A percentile compares a stretch with the other conserved stretches of the same genome.
These are phyloP conservation scores for Nicotiana benthamiana DNA, from an alignment of 257 asterid genomes.

Conservation along the genomic window DNA sequence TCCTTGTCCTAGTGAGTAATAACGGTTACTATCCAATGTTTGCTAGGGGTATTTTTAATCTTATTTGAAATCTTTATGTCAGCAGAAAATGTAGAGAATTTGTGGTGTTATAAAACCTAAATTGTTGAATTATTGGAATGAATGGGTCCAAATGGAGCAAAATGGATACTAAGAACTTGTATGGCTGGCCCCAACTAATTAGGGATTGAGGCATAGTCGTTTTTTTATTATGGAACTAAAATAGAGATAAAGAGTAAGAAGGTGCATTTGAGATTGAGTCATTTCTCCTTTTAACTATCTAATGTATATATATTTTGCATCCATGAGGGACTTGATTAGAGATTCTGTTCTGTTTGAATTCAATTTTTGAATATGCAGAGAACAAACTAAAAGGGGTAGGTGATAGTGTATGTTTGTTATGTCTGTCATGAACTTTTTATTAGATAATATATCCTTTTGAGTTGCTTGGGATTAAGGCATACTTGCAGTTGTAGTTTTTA, in stretches of 20 bases:
- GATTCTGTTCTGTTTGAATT: no score
- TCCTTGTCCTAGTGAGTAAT: background rate
- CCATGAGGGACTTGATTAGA: no score
- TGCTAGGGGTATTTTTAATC: background rate
- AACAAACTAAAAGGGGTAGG: no score
- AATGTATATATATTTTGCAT: background rate
- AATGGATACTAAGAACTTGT: background rate
- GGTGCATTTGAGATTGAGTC: background rate
- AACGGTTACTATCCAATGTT: background rate
- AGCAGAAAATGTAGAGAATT: background rate
- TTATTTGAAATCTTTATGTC: background rate
- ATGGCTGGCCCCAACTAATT: background rate
- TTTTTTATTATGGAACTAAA: background rate
- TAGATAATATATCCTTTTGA: background rate
- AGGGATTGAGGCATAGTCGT: background rate
- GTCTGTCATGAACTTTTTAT: background rate
- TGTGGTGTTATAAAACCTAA: background rate
- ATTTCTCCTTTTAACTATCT: background rate
- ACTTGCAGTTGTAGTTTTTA: background rate
- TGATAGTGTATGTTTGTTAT: no score
- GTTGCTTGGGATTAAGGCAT: background rate
- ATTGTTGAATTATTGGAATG: background rate
- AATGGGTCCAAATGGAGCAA: background rate
- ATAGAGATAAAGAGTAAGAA: background rate
- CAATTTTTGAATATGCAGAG: no score